Evolutionary conservation across 441 rosid species (phyloP).

Genomic region (Viola pubescens): DNA sequence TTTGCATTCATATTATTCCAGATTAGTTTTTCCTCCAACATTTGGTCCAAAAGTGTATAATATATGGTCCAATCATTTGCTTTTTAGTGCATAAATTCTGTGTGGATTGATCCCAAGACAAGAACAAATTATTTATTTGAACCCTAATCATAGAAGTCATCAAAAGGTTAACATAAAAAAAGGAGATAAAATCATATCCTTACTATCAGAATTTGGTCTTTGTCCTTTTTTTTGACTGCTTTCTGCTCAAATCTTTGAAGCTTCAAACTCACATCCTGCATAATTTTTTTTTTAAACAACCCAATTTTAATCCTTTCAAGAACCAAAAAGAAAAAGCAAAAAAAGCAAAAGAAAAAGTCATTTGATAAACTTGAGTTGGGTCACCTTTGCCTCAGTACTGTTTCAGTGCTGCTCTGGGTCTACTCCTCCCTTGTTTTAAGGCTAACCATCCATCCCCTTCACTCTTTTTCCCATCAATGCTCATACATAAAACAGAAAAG

Average conservation of each 20-base stretch:
- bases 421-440: constrained; percentile 17
- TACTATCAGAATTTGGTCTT: constrained; percentile 27
- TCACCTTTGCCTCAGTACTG: background rate
- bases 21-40: constrained; percentile 4
- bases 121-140: constrained; percentile 13
- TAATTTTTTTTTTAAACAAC: background rate
- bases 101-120: constrained; percentile 40
- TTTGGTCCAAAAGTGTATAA: constrained; percentile 27
- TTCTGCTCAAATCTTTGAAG: constrained; percentile 8
- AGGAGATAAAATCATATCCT: constrained; percentile 10
- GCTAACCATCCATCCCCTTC: constrained; percentile 6
- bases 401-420: background rate
- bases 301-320: too few relatives aligned
- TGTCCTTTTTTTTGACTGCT: constrained; percentile 36
- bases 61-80: constrained; percentile 31
- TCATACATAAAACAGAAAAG: background rate
- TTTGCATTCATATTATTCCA: background rate
- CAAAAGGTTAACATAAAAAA: constrained; percentile 26
- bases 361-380: background rate
- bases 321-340: background rate
- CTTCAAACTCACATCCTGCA: constrained; percentile 10
- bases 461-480: background rate
- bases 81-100: constrained; percentile 28
- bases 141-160: constrained; percentile 49
- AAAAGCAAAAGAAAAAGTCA: too few relatives aligned